phyloP scores from a whole-genome alignment of 768 basidiomycete species.

The Suillus hirtellus region DNA sequence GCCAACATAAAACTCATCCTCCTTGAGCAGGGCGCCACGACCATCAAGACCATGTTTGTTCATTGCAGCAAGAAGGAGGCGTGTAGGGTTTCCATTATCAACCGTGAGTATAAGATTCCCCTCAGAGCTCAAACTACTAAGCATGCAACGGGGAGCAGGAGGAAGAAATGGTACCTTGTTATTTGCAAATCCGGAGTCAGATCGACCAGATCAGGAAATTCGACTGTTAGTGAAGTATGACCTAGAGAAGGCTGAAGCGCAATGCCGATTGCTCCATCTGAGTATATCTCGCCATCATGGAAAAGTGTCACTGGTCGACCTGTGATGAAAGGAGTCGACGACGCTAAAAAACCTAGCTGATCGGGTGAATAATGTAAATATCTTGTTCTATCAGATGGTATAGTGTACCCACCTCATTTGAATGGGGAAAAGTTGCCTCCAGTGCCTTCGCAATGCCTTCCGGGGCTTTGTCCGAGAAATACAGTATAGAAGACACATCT shows the following conservation, averaged over 20 bases:
- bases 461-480: constrained; percentile 57
- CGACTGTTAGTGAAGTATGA: constrained; percentile 14
- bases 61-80: constrained; percentile 57
- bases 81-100: constrained; percentile 58
- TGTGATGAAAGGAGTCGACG: constrained; percentile 80
- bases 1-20: constrained; percentile 61
- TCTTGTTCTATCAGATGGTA: neutral
- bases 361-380: constrained; percentile 1
- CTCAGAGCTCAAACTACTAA: constrained; percentile 47
- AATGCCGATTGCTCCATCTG: constrained; percentile 71
- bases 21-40: constrained; percentile 40
- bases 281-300: constrained; percentile 51
- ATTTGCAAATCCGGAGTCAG: constrained; percentile 50
- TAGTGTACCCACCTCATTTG: constrained; percentile 47
- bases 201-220: constrained; percentile 41
- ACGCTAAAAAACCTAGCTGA: constrained; percentile 66
- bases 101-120: constrained; percentile 72
- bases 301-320: constrained; percentile 75
- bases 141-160: neutral
- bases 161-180: constrained; percentile 45
- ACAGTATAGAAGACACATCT: constrained; percentile 40
- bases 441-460: constrained; percentile 55
- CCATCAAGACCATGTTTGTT: constrained; percentile 33
- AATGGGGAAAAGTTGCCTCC: constrained; percentile 37
- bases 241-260: constrained; percentile 37